A percentile compares a stretch with the other conserved stretches of the same genome.
Conservation (phyloP, 495 filamentous ascomycete species). For the Melanomma pulvis-pyrius region DNA sequence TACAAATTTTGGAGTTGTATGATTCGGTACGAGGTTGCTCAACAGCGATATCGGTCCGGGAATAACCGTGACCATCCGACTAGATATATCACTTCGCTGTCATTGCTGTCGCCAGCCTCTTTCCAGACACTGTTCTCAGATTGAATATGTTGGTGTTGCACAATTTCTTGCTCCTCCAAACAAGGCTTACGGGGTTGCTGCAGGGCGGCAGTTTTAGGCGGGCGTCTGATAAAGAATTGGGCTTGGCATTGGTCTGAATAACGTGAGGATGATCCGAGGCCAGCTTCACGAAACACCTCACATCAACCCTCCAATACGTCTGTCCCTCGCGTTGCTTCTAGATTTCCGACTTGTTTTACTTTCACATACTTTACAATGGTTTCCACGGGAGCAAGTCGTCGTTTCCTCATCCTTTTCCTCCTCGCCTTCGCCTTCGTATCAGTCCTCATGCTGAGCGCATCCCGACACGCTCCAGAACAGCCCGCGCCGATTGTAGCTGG, state of each 20-base stretch:
- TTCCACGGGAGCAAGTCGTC: constrained; percentile 30
- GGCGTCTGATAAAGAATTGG: not conserved
- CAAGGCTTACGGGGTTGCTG: not conserved
- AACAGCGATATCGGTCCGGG: constrained; percentile 28
- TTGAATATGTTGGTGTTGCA: not conserved
- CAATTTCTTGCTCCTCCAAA: not conserved
- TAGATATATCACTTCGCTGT: constrained; percentile 15
- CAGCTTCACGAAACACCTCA: not conserved
- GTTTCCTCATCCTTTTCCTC: constrained; percentile 36
- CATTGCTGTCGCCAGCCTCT: not conserved
- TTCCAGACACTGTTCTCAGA: not conserved
- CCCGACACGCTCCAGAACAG: constrained; percentile 18
- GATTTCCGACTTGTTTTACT: not conserved
- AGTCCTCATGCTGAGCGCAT: constrained; percentile 32
- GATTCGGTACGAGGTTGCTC: not conserved
- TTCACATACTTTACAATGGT: constrained; percentile 19
- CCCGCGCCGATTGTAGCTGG: constrained; percentile 21
- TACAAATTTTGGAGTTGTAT: constrained; percentile 11
- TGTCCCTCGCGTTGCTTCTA: not conserved
- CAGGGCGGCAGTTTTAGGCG: not conserved
- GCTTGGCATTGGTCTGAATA: constrained; percentile 1
- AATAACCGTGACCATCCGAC: constrained; percentile 19
- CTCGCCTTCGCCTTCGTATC: constrained; percentile 36
- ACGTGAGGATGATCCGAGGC: not conserved
- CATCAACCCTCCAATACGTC: not conserved